phyloP scores from a whole-genome alignment of 2,329 filamentous ascomycete genomes.

The Phyllosticta citribraziliensis region DNA sequence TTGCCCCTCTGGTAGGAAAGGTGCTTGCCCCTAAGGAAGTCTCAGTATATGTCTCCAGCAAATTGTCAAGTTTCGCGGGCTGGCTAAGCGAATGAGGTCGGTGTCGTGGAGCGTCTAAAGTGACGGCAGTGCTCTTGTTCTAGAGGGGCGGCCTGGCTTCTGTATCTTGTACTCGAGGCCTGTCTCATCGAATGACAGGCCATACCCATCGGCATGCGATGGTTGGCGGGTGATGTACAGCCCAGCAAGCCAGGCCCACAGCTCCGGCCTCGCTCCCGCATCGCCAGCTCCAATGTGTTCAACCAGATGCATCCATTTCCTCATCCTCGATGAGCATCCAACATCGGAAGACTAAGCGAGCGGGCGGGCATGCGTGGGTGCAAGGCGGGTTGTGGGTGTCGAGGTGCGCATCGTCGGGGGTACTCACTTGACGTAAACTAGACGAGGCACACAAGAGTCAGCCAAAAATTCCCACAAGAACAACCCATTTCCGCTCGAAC shows the following conservation, averaged over 20 bases:
- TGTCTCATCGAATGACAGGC: background rate
- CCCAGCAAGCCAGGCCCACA: background rate
- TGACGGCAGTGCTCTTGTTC: background rate
- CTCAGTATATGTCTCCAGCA: conserved; percentile 1
- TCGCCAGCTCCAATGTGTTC: background rate
- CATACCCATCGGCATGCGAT: background rate
- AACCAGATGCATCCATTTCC: background rate
- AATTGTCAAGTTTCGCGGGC: background rate
- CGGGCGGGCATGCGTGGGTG: background rate
- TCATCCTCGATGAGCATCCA: background rate
- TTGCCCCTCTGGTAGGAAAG: conserved; percentile 92
- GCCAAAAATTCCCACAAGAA: background rate
- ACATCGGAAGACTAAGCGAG: background rate
- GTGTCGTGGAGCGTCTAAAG: background rate
- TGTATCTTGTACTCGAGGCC: background rate
- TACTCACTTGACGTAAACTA: conserved; percentile 11
- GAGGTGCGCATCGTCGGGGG: background rate
- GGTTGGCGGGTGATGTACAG: background rate
- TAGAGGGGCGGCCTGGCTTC: background rate
- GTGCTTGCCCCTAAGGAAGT: conserved; percentile 68
- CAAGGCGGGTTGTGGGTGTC: background rate
- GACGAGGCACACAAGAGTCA: conserved; percentile 3
- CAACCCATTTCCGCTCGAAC: background rate
- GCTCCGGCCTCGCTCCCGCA: background rate
- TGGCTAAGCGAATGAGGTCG: background rate